phyloP scores from a whole-genome alignment of 2,329 filamentous ascomycete genomes.

The Scytalidium sp. region DNA sequence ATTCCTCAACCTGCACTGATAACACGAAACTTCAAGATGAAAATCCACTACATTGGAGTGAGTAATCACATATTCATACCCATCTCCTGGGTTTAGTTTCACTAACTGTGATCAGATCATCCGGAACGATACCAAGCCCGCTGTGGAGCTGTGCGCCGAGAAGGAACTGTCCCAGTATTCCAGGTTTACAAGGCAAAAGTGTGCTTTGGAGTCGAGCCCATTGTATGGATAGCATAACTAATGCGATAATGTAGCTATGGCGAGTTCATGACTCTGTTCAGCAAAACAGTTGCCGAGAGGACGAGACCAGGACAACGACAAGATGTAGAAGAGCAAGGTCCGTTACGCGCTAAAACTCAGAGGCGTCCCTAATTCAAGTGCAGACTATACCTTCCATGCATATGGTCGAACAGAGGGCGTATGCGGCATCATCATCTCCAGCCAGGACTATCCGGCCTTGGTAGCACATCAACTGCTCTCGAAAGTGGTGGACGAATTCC shows the following conservation, averaged over 20 bases:
- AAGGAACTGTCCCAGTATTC: constrained; percentile 77
- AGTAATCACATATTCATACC: not conserved
- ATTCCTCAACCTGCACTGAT: not conserved
- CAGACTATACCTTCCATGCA: constrained; percentile 73
- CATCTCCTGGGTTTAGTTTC: not conserved
- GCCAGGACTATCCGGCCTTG: constrained; percentile 71
- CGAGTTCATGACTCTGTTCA: constrained; percentile 79
- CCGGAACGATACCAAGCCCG: constrained; percentile 74
- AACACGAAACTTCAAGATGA: not conserved
- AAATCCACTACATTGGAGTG: not conserved
- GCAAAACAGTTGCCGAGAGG: constrained; percentile 82
- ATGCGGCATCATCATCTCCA: constrained; percentile 73
- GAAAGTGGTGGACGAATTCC: constrained; percentile 86
- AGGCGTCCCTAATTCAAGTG: not conserved
- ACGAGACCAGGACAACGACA: constrained; percentile 79
- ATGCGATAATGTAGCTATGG: constrained; percentile 37
- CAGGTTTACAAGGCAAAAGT: constrained; percentile 74
- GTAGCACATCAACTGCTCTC: constrained; percentile 84
- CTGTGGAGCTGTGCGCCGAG: constrained; percentile 73
- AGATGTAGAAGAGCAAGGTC: constrained; percentile 80
- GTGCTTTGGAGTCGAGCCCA: constrained; percentile 26
- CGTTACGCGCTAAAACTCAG: constrained; percentile 9
- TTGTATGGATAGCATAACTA: not conserved
- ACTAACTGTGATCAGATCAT: constrained; percentile 59
- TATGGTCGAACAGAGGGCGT: constrained; percentile 74